Base-by-base conservation (phyloP, 2,329 filamentous ascomycete genomes). In the Didymella arachidicola region DNA sequence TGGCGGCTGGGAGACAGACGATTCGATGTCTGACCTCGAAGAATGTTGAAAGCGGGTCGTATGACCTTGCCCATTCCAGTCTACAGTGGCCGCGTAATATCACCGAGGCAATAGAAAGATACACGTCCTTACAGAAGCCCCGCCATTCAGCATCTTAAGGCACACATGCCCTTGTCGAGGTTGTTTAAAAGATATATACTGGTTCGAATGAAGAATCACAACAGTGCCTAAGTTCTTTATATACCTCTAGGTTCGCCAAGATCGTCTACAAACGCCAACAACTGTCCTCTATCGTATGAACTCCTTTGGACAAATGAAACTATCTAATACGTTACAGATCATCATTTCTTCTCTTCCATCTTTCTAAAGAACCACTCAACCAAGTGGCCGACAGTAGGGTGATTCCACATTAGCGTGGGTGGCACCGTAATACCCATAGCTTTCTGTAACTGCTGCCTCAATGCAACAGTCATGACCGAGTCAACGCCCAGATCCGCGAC, bases 401-500 rank as follows among this genome's bases (percentile, higher is more conserved):
- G 69, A 48, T 68, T 78, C 79, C 79, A 81, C 1, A 71, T 73
- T 50, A 81, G 61, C 4, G 78, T 80, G 7, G 76, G 78, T 18
- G 77, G 76, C 18, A 79, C 71, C 46, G 73, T 76, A 7, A 79
- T 55, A 14, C 68, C 66, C 27, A 79, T 60, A 4, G 61, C 61
- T 34, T 65, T 70, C 64, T 78, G 76, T 34, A 80, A 60, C 60
- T 77, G 68, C 41, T 66, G 63, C 22, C 78, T 66, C 51, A 80
- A 59, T 6, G 63, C 64, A 18, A 78, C 71, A 1, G 71, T 79
- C 77, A 80, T 78, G 11, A 80, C 77, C 4, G 71, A 76, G 53
- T 80, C 79, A 2, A 80, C 65, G 1, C 79, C 78, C 29, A 80
- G 45, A 54, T 80, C 76, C 2, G 69, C 63, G n/a, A 80, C 55